These are phyloP conservation scores for Excoecaria agallocha DNA, from an alignment of 345 rosid genomes.

Conservation along the genomic window DNA sequence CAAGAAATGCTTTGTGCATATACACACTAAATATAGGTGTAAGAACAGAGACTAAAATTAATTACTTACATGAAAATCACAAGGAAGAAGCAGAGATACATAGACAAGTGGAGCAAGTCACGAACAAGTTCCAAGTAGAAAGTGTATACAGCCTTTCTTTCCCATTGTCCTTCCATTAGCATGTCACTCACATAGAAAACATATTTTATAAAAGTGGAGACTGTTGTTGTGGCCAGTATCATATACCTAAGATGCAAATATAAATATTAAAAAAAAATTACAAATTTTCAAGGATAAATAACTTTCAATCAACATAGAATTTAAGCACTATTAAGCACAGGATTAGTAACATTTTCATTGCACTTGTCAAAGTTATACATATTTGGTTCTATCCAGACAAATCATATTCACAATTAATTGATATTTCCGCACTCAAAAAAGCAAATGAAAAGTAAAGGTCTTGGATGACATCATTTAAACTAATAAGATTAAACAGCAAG, in stretches of 20 bases:
- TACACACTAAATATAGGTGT: background rate
- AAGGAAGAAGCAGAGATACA: conserved; percentile 95
- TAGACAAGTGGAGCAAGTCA: conserved; percentile 91
- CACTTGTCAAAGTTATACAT: background rate
- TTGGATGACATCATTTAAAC: no score
- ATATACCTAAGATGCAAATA: conserved; percentile 57
- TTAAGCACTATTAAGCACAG: background rate
- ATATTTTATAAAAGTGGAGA: conserved; percentile 79
- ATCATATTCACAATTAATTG: background rate
- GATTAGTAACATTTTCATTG: background rate
- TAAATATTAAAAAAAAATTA: background rate
- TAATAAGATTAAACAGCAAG: background rate
- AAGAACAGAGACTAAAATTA: conserved; percentile 8
- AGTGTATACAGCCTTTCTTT: conserved; percentile 80
- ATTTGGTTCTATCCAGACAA: background rate
- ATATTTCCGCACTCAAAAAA: background rate
- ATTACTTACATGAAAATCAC: conserved; percentile 88
- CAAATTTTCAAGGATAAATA: background rate
- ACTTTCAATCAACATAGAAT: background rate
- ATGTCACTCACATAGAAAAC: conserved; percentile 84
- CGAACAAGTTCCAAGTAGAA: conserved; percentile 92
- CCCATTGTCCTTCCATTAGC: conserved; percentile 99
- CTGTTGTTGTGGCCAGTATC: conserved; percentile 90
- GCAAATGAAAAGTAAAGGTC: background rate
- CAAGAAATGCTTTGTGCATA: background rate